Evolutionary conservation across 106 monocot genomes (phyloP), one percentile per base, ranked within the genome.

Genomic region (Platanthera guangdongensis): DNA sequence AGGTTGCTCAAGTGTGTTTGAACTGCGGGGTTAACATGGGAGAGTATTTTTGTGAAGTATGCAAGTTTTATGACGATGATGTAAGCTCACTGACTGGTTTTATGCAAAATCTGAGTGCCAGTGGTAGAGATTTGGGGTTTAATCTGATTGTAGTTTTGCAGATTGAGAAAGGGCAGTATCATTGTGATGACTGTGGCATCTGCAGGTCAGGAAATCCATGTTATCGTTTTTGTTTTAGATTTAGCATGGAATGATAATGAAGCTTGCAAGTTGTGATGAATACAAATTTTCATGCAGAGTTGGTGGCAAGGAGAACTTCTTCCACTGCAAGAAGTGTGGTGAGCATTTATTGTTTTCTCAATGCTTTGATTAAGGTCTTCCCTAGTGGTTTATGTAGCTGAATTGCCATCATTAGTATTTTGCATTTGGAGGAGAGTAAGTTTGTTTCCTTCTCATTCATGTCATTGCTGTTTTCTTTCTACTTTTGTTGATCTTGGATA

Each of bases 1-100:
- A 91, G 94, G 82, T 81, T 62, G 68, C 57, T 50, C 83, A 91
- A 78, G 73, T 89, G 39, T 94, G 91, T 72, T 76, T 81, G 55
- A 87, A 82, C 16, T 94, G 94, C 52, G 94, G 89, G n/a, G 85
- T 94, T n/a, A 91, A 84, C 64, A 91, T 94, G 94, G 91, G 94
- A 52, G 89, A 89, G 39, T 94, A 94, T 59, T 94, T 82, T 51
- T 94, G 94, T 72, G 62, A 79, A 25, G 47, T 82, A 7, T 94
- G 94, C 89, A 94, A 94, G 47, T 91, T 94, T 73, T 94, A 81
- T 73, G 94, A 94, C 63, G 94, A 94, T 76, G 84, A 91, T 73
- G 94, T 94, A 55, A 88, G 88, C 11, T 25, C 72, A 75, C 13
- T 15, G 67, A 39, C 11, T 11, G 12, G 5, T 39, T 67, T 67